phyloP scores from a whole-genome alignment of 345 rosid genomes.

The Eucalyptus brandiana region DNA sequence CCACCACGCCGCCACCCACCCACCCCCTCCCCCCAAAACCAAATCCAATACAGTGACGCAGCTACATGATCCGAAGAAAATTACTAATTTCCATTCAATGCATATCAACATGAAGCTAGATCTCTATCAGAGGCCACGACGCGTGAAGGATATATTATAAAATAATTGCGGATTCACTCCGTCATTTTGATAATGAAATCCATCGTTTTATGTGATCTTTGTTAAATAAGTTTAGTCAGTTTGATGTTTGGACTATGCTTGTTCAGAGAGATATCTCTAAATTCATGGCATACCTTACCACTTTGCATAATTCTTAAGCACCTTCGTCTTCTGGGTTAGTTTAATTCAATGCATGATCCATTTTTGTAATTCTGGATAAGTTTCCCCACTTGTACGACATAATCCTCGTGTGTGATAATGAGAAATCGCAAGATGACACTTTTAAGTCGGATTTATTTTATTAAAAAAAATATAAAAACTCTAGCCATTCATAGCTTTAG shows the following conservation, averaged over 20 bases:
- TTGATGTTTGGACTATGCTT: background rate
- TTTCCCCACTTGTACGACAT: background rate
- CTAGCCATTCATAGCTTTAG: background rate
- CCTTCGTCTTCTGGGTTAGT: background rate
- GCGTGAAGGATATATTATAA: background rate
- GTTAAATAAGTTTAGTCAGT: background rate
- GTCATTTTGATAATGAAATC: background rate
- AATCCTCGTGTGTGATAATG: background rate
- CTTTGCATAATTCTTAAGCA: background rate
- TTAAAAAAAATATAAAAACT: background rate
- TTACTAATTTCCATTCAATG: background rate
- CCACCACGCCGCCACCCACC: background rate
- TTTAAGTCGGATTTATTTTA: background rate
- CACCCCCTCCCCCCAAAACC: rapidly evolving
- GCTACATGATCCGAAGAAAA: background rate
- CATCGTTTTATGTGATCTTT: background rate
- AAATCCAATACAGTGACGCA: background rate
- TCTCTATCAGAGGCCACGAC: background rate
- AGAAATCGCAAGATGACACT: background rate
- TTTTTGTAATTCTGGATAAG: background rate
- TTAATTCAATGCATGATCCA: background rate
- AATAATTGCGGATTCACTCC: background rate
- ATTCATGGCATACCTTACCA: background rate
- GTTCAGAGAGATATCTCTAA: background rate
- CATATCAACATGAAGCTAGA: background rate